Evolutionary conservation across 192 early-diverging fungal species (phyloP), one percentile per base, ranked within the genome.

Genomic region (Coemansia sp.): DNA sequence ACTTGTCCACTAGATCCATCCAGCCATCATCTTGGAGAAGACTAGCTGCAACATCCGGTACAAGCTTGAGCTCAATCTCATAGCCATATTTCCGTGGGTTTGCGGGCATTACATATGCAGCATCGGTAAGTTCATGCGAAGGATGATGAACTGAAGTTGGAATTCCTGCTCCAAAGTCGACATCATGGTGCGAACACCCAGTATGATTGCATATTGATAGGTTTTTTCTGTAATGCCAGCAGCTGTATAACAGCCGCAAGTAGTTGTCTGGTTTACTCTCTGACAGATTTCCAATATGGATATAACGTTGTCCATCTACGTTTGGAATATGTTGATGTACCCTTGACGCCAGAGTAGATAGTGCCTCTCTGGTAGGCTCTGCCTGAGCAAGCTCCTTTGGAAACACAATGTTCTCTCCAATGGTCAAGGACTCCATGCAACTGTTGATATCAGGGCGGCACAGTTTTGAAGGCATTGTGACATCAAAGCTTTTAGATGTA

Each of bases 131-230:
- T 6, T 6, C 53, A 26, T 56, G 53, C 9, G 53, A 10, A 9
- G 23, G 10, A 56, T 24, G 53, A 10, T 24, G 53, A 14, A 56
- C 53, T 24, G 26, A 9, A 8, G 53, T 15, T 15, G 53, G 53
- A 14, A 56, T 56, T 36, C 73, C 73, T 6, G 20, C 35, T 9
- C 73, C 73, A 75, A 75, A 75, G 58, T 75, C 73, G 21, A 58
- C 43, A 16, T n/a, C 52, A 48, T 69, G 66, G 14, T 68, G 51
- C 1, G 43, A 41, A 39, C 66, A 69, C 9, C 63, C 44, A 30
- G 67, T 35, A 57, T 69, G 67, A 51, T 69, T 75, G 11, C 67
- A 66, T 21, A 69, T 66, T n/a, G 56, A 35, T 8, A 69, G 8
- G 14, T 33, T 24, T 0, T 56, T 24, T 56, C 16, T 26, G 23